Conservation (phyloP, 2,329 filamentous ascomycete genomes). For the Zalaria obscura region DNA sequence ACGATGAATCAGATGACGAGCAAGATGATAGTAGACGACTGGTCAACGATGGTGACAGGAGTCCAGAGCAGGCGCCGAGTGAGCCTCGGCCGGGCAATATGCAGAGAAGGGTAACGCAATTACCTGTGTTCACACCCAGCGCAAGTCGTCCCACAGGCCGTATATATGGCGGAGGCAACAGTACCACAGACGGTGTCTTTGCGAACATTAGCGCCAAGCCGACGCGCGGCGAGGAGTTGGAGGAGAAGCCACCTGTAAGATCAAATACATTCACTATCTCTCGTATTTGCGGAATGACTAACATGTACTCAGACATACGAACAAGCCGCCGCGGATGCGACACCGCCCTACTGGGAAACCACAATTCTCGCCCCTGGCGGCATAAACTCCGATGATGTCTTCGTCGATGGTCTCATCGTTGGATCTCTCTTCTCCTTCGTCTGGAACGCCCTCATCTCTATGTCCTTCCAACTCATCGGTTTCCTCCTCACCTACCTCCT, state of each 20-base stretch:
- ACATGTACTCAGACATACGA: slow-evolving; percentile 65
- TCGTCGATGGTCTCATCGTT: slow-evolving; percentile 88
- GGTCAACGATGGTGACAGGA: slow-evolving; percentile 1
- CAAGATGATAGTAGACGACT: slow-evolving; percentile 67
- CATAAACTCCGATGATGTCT: slow-evolving; percentile 84
- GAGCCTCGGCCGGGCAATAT: slow-evolving; percentile 20
- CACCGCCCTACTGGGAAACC: slow-evolving; percentile 97
- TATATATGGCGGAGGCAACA: slow-evolving; percentile 53
- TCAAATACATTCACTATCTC: background rate
- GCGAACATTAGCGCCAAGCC: slow-evolving; percentile 89
- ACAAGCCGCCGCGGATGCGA: slow-evolving; percentile 90
- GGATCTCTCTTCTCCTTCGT: slow-evolving; percentile 76
- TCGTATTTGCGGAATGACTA: slow-evolving; percentile 13
- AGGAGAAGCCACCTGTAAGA: slow-evolving; percentile 87
- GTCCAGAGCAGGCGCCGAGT: background rate
- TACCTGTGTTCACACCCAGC: slow-evolving; percentile 34
- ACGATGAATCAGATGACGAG: slow-evolving; percentile 55
- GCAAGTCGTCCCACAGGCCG: slow-evolving; percentile 20
- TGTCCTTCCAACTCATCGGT: slow-evolving; percentile 92
- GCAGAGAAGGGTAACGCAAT: slow-evolving; percentile 36
- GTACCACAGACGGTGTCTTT: slow-evolving; percentile 88
- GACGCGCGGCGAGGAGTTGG: slow-evolving; percentile 63
- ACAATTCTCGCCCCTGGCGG: slow-evolving; percentile 90
- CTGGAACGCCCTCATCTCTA: slow-evolving; percentile 93
- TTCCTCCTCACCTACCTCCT: slow-evolving; percentile 96